A percentile compares a stretch with the other conserved stretches of the same genome.
Evolutionary conservation across 2,329 filamentous ascomycete species (phyloP).

Genomic region (Xylaria sp.): DNA sequence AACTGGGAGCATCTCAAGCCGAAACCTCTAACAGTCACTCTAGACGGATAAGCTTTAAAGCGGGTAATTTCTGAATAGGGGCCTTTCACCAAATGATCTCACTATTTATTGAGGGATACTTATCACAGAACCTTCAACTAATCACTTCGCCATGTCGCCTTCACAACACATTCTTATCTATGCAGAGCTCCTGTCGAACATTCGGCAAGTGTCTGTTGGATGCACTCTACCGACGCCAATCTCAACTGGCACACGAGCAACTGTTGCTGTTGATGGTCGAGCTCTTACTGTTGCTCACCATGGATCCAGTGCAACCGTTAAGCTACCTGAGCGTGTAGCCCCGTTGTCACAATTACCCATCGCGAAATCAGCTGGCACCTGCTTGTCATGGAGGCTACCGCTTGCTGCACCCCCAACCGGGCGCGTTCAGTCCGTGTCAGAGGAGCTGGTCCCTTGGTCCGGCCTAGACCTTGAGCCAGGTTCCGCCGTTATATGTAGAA

Average conservation of each 20-base stretch:
- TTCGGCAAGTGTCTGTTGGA: conserved; percentile 71
- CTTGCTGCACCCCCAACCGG: conserved; percentile 37
- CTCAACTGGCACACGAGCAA: conserved; percentile 56
- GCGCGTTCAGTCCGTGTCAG: conserved; percentile 36
- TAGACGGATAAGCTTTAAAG: conserved; percentile 11
- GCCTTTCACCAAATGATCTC: background rate
- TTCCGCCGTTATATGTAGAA: conserved; percentile 57
- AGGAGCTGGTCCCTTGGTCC: conserved; percentile 65
- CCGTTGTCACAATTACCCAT: conserved; percentile 54
- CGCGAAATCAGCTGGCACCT: conserved; percentile 47
- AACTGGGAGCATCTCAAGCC: too few species aligned
- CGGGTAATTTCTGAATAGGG: background rate
- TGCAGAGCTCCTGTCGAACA: conserved; percentile 73
- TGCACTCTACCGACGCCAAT: conserved; percentile 60
- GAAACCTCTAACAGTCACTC: too few species aligned
- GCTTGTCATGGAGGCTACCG: conserved; percentile 67
- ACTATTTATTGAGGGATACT: conserved; percentile 1
- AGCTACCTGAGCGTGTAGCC: conserved; percentile 58
- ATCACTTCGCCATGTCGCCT: conserved; percentile 41
- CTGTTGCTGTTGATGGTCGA: conserved; percentile 58
- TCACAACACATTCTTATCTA: conserved; percentile 59
- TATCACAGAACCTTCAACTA: background rate
- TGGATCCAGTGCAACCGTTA: conserved; percentile 50
- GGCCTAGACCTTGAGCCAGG: conserved; percentile 59
- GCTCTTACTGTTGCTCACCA: conserved; percentile 62